phyloP scores from a whole-genome alignment of 2,329 filamentous ascomycete genomes.

The Leptographium lundbergii region DNA sequence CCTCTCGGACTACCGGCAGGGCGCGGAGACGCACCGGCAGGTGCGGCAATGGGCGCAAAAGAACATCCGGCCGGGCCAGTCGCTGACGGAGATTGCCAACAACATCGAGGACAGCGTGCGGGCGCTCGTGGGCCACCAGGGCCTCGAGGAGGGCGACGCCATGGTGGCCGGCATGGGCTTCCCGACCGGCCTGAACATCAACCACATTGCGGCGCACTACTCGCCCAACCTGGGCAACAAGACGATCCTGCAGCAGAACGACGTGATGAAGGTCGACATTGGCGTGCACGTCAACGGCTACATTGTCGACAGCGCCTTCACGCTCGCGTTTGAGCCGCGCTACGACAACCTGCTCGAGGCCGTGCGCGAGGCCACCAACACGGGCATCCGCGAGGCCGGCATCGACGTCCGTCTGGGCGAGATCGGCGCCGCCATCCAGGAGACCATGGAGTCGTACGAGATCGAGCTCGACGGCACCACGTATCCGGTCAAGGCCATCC shows the following conservation, averaged over 20 bases:
- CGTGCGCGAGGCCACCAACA: conserved; percentile 68
- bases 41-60: conserved; percentile 70
- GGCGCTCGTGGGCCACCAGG: conserved; percentile 60
- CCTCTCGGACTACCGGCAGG: conserved; percentile 65
- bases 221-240: conserved; percentile 77
- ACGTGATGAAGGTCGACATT: conserved; percentile 76
- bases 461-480: conserved; percentile 69
- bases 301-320: conserved; percentile 75
- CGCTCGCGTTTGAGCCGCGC: conserved; percentile 59
- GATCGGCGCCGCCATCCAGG: conserved; percentile 73
- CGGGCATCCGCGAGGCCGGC: conserved; percentile 79
- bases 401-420: conserved; percentile 85
- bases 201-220: conserved; percentile 74
- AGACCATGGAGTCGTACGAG: conserved; percentile 89
- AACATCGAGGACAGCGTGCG: conserved; percentile 71
- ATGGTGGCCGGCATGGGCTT: conserved; percentile 71
- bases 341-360: conserved; percentile 65
- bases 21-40: conserved; percentile 67
- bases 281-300: conserved; percentile 69
- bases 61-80: conserved; percentile 67
- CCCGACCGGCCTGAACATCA: conserved; percentile 68
- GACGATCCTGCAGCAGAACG: conserved; percentile 54
- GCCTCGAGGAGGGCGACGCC: conserved; percentile 64
- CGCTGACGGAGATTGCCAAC: conserved; percentile 66
- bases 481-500: conserved; percentile 71